phyloP scores from a whole-genome alignment of 805 yeast species.

The Maudiozyma serrabonitensis region DNA sequence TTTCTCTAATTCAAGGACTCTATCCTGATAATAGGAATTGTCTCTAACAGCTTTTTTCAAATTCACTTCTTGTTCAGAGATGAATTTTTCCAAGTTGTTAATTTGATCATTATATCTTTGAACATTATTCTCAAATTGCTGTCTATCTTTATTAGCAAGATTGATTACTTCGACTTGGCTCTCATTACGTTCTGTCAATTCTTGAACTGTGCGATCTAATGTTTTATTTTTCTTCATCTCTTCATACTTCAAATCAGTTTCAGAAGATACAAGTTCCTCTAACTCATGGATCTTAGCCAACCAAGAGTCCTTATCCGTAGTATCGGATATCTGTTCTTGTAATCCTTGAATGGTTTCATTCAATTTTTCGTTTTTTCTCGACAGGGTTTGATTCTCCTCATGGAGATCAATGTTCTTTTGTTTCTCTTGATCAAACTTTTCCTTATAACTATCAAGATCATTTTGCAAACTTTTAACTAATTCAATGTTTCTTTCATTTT shows the following conservation, averaged over 20 bases:
- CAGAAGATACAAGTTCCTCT: constrained; percentile 40
- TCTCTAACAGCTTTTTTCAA: constrained; percentile 47
- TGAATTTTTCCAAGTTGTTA: constrained; percentile 35
- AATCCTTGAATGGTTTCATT: constrained; percentile 35
- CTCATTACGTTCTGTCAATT: constrained; percentile 41
- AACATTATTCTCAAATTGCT: constrained; percentile 44
- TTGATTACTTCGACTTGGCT: constrained; percentile 42
- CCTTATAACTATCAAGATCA: constrained; percentile 26
- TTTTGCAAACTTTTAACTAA: constrained; percentile 30
- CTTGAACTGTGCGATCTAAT: constrained; percentile 45
- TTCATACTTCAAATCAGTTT: constrained; percentile 41
- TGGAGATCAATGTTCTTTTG: constrained; percentile 45
- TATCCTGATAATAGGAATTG: constrained; percentile 44
- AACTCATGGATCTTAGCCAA: constrained; percentile 43
- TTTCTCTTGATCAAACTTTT: constrained; percentile 34
- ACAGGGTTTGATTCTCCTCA: constrained; percentile 61
- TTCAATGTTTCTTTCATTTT: constrained; percentile 25
- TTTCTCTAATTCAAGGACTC: constrained; percentile 41
- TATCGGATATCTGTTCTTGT: constrained; percentile 40
- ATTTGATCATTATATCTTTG: constrained; percentile 36
- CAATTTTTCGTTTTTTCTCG: constrained; percentile 45
- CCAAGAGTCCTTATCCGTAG: constrained; percentile 51
- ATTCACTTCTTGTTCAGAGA: constrained; percentile 35
- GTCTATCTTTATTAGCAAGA: constrained; percentile 50
- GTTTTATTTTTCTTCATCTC: constrained; percentile 40